Base-by-base conservation (phyloP, 116 monocot genomes). In the Iris pallida region DNA sequence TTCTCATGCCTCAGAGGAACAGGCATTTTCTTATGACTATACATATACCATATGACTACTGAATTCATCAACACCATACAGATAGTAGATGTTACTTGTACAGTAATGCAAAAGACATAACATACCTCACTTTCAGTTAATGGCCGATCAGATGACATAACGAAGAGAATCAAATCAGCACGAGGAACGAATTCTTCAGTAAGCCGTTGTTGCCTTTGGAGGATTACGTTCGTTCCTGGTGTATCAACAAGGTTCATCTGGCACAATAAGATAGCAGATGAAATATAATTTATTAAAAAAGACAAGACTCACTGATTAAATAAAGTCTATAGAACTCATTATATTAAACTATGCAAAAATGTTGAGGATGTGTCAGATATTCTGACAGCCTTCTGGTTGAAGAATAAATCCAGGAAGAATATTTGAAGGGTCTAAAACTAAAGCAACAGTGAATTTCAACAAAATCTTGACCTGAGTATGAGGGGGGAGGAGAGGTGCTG, bases 161-260 rank as follows among this genome's bases (percentile, higher is more conserved):
- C 82, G 87, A 96, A 96, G 19, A 96, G 79, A 78, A 96, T 69
- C 57, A 96, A 62, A 82, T 96, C 96, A 73, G 96, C 96, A 73
- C 87, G 92, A 53, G 96, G 96, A 72, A 96, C 85, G 73, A 83
- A 96, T 55, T 96, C 96, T 76, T 96, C 96, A 66, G 96, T 96
- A 45, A 96, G 87, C 8, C 89, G 82, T 78, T 96, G 92, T 74
- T 96, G 96, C 59, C 92, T 89, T 69, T 92, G 91, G 47, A 96
- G 89, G 79, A 96, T 92, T 54, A 96, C 96, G 85, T 96, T 96
- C 57, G 96, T 96, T 52, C 96, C 96, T 49, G 96, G 96, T 64
- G 96, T 96, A 77, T 96, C 96, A 72, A 96, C 96, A 71, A 96
- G 82, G 78, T 89, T 96, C 92, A 96, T 96, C 96, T 96, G 89